phyloP scores from a whole-genome alignment of 495 filamentous ascomycete species.

The Xylaria palmicola region DNA sequence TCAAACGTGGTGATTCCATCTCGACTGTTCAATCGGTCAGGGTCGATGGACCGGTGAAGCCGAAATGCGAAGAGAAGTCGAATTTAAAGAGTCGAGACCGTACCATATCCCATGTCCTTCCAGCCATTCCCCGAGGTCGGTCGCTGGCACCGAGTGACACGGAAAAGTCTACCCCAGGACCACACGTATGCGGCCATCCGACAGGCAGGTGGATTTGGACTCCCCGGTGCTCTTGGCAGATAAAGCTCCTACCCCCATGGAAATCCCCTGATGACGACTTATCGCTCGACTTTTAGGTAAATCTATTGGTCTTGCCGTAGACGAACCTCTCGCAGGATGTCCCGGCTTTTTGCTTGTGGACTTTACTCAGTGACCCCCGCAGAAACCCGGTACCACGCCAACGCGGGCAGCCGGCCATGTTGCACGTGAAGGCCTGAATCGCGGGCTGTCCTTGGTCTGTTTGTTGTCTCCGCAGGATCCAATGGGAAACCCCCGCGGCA shows the following conservation, averaged over 20 bases:
- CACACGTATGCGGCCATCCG: constrained; percentile 8
- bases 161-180: background rate
- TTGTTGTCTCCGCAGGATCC: background rate
- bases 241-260: background rate
- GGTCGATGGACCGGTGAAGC: constrained; percentile 6
- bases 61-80: background rate
- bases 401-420: constrained; percentile 4
- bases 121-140: background rate
- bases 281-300: background rate
- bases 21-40: background rate
- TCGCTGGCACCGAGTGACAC: background rate
- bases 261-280: background rate
- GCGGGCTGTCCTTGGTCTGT: background rate
- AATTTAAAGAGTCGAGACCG: constrained; percentile 5
- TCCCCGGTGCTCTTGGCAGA: constrained; percentile 3
- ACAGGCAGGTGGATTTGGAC: background rate
- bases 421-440: background rate
- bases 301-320: background rate
- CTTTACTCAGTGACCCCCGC: background rate
- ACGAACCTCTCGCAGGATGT: background rate
- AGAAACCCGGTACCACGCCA: constrained; percentile 1
- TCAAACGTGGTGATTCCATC: background rate
- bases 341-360: background rate
- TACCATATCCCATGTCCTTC: background rate
- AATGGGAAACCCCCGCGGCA: background rate